A percentile compares a stretch with the other conserved stretches of the same genome.
Evolutionary conservation across 2,329 filamentous ascomycete genomes (phyloP).

Genomic region (Trichoderma breve): DNA sequence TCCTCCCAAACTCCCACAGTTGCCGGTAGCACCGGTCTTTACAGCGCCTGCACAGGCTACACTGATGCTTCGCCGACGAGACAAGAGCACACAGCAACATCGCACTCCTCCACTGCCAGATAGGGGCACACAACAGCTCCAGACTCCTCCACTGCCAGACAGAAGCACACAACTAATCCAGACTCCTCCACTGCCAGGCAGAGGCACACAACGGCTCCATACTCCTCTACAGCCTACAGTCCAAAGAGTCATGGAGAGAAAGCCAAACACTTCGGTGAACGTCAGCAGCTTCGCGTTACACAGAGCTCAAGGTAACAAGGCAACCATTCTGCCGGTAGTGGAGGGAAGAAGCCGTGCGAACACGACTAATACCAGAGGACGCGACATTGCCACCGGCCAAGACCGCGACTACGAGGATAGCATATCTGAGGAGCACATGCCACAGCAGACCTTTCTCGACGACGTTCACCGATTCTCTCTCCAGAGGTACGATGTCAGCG

Average conservation of each 20-base stretch:
- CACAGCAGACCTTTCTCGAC: background rate
- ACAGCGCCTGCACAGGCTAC: background rate
- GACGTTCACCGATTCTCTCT: slow-evolving; percentile 10
- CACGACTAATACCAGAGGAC: background rate
- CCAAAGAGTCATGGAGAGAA: background rate
- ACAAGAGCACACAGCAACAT: background rate
- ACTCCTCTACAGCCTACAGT: background rate
- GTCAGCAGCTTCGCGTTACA: slow-evolving; percentile 27
- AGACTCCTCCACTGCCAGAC: background rate
- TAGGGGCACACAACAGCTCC: background rate
- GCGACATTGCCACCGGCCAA: background rate
- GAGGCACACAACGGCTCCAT: background rate
- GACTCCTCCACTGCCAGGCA: background rate
- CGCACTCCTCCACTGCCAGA: background rate
- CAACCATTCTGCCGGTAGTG: slow-evolving; percentile 26
- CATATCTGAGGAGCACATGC: slow-evolving; percentile 1
- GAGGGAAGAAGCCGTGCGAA: background rate
- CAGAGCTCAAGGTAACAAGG: slow-evolving; percentile 24
- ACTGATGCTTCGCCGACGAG: slow-evolving; percentile 1
- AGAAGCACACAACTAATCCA: background rate
- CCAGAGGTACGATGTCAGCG: slow-evolving; percentile 19
- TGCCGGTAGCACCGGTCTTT: background rate
- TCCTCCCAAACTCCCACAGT: background rate
- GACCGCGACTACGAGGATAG: slow-evolving; percentile 8
- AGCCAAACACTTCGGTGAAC: background rate